Percentiles rank a stretch among this genome's conserved stretches.
phyloP scores from a whole-genome alignment of 345 rosid genomes.

The Raphanus raphanistrum region DNA sequence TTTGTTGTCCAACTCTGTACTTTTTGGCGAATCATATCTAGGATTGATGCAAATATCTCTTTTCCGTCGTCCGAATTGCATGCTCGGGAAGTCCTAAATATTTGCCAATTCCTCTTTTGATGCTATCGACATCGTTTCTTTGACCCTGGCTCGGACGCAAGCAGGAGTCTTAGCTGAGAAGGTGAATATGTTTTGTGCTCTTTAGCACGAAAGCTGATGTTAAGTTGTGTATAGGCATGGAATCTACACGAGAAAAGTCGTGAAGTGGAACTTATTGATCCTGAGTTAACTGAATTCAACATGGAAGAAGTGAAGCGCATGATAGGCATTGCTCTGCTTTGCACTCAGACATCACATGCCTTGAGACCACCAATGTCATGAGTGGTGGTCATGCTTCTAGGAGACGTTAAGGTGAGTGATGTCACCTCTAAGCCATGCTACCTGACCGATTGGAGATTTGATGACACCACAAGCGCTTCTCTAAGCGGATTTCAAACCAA shows the following conservation, averaged over 20 bases:
- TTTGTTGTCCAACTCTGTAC: no score
- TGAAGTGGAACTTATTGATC: conserved; percentile 47
- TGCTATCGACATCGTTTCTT: no score
- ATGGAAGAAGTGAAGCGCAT: conserved; percentile 53
- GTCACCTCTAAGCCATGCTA: conserved; percentile 51
- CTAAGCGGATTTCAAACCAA: conserved; percentile 21
- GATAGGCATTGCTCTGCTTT: conserved; percentile 56
- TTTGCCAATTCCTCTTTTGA: no score
- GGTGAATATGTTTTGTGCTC: background rate
- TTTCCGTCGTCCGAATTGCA: no score
- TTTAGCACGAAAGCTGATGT: background rate
- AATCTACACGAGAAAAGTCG: conserved; percentile 44
- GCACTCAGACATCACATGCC: conserved; percentile 57
- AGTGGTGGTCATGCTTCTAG: conserved; percentile 62
- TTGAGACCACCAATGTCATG: conserved; percentile 65
- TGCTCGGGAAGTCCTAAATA: no score
- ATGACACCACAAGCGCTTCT: conserved; percentile 42
- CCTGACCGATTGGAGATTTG: conserved; percentile 54
- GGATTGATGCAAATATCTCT: no score
- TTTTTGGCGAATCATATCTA: no score
- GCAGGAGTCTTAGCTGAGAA: no score
- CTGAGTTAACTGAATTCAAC: conserved; percentile 38
- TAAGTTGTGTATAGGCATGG: conserved; percentile 55
- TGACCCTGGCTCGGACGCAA: no score
- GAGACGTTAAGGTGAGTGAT: conserved; percentile 56